These are phyloP conservation scores for Chaetoceros muelleri DNA, from an alignment of 108 stramenopile species.

Conservation along the genomic window DNA sequence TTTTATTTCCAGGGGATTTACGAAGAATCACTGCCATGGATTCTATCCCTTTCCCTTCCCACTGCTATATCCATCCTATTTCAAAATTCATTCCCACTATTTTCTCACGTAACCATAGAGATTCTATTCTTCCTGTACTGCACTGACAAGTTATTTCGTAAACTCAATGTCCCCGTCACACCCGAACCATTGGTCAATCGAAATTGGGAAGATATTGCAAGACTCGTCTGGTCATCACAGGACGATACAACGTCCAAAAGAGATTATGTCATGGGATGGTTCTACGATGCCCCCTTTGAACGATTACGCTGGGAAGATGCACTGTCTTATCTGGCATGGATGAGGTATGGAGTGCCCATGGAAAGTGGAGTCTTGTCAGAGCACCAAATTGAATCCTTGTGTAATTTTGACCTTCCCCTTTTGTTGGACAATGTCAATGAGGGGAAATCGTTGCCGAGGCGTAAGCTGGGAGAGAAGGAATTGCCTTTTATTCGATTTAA, in stretches of 20 bases:
- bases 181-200: neutral
- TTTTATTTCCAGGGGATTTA: conserved; percentile 1
- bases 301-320: conserved; percentile 2
- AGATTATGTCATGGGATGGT: conserved; percentile 5
- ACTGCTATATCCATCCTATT: neutral
- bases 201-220: neutral
- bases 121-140: neutral
- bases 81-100: neutral
- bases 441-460: neutral
- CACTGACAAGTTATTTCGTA: neutral
- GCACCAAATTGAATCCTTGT: neutral
- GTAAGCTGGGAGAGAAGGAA: neutral
- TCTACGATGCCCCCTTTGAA: conserved; percentile 4
- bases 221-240: conserved; percentile 1
- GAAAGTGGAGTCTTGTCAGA: neutral
- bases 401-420: neutral
- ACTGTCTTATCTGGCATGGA: conserved; percentile 3
- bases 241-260: neutral
- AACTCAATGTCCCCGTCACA: neutral
- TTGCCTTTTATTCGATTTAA: conserved; percentile 5
- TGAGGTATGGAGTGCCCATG: neutral
- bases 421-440: conserved; percentile 1
- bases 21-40: conserved; percentile 6
- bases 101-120: neutral
- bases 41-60: neutral